These are phyloP conservation scores for Taiwanofungus camphoratus DNA, from an alignment of 1,284 basidiomycete genomes.

Conservation along the genomic window DNA sequence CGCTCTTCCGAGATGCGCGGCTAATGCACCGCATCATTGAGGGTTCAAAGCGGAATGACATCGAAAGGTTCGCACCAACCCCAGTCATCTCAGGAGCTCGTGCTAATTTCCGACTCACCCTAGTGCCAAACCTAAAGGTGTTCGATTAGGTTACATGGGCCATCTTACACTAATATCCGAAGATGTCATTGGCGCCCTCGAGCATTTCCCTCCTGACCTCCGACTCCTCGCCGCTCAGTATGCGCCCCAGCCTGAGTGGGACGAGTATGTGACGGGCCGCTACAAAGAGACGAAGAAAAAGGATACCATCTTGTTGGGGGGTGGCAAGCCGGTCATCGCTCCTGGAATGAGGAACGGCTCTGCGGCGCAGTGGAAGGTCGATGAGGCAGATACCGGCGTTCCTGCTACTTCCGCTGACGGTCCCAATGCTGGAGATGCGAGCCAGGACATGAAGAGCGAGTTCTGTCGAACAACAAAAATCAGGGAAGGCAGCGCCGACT, in stretches of 20 bases:
- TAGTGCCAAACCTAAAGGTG: slow-evolving; percentile 62
- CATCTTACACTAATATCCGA: slow-evolving; percentile 93
- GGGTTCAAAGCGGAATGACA: slow-evolving; percentile 75
- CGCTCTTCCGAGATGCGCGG: slow-evolving; percentile 75
- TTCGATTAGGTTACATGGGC: slow-evolving; percentile 93
- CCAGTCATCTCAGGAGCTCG: not conserved
- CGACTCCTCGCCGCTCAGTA: slow-evolving; percentile 55
- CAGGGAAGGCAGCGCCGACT: slow-evolving; percentile 58
- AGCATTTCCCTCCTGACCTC: slow-evolving; percentile 83
- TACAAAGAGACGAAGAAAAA: slow-evolving; percentile 83
- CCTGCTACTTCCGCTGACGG: slow-evolving; percentile 19
- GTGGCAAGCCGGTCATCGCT: slow-evolving; percentile 65
- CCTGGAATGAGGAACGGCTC: slow-evolving; percentile 31
- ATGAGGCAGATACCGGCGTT: slow-evolving; percentile 53
- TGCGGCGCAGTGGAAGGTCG: slow-evolving; percentile 59
- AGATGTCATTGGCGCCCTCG: slow-evolving; percentile 80
- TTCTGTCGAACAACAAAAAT: slow-evolving; percentile 47
- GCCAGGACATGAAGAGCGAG: slow-evolving; percentile 42
- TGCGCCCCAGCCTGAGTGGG: slow-evolving; percentile 80
- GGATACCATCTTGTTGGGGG: slow-evolving; percentile 78
- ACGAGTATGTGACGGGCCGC: slow-evolving; percentile 78
- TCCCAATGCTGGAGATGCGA: slow-evolving; percentile 19
- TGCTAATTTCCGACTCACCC: slow-evolving; percentile 3
- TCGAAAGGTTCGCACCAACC: slow-evolving; percentile 49
- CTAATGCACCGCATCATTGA: slow-evolving; percentile 82